Evolutionary conservation across 2,329 filamentous ascomycete genomes (phyloP).

Genomic region (Pestalotiopsis fici): DNA sequence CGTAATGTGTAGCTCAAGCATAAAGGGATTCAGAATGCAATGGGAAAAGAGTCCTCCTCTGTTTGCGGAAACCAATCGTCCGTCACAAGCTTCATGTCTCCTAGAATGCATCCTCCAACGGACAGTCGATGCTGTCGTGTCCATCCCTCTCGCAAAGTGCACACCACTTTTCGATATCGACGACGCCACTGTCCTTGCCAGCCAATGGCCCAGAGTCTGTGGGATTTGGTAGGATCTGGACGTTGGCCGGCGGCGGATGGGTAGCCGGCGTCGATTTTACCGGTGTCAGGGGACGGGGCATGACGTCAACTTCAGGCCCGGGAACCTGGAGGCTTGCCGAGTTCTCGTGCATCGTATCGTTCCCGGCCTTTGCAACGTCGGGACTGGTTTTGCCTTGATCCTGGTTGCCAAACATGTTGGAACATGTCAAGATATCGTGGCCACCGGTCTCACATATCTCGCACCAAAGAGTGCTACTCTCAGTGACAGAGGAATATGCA

Average conservation of each 20-base stretch:
- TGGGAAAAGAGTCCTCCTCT: not conserved
- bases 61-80: not conserved
- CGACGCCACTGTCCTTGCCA: constrained; percentile 74
- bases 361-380: constrained; percentile 24
- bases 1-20: not conserved
- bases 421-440: constrained; percentile 93
- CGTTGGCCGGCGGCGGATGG: constrained; percentile 36
- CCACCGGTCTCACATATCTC: constrained; percentile 93
- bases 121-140: constrained; percentile 93
- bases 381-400: constrained; percentile 22
- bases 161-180: constrained; percentile 92
- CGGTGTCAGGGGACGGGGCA: constrained; percentile 58
- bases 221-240: constrained; percentile 58
- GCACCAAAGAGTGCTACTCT: constrained; percentile 80
- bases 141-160: constrained; percentile 95
- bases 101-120: constrained; percentile 80
- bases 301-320: constrained; percentile 40
- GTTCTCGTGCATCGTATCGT: constrained; percentile 38
- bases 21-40: not conserved
- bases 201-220: constrained; percentile 70
- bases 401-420: constrained; percentile 73
- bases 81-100: not conserved
- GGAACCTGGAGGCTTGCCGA: constrained; percentile 40
- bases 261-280: constrained; percentile 45
- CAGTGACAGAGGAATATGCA: constrained; percentile 68